These are phyloP conservation scores for Boletus smithii DNA, from an alignment of 1,284 basidiomycete genomes.

Conservation along the genomic window DNA sequence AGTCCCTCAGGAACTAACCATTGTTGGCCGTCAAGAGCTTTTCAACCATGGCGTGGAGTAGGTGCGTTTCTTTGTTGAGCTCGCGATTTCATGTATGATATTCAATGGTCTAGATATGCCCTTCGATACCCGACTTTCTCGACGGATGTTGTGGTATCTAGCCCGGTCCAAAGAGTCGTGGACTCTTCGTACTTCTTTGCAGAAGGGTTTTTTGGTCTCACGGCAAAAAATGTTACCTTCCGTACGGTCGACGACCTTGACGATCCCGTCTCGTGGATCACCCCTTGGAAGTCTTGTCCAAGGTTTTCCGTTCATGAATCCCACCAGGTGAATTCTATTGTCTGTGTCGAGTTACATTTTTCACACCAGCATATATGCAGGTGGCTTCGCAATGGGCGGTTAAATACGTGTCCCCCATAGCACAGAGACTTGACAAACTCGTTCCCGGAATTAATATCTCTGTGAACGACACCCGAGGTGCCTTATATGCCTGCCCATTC, in stretches of 20 bases:
- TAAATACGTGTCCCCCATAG: conserved; percentile 40
- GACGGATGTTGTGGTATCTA: conserved; percentile 40
- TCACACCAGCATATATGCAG: conserved; percentile 15
- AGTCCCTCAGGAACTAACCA: conserved; percentile 41
- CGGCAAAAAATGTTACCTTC: conserved; percentile 27
- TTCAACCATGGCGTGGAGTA: conserved; percentile 46
- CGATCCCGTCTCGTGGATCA: conserved; percentile 43
- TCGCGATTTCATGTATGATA: neutral
- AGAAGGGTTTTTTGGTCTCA: conserved; percentile 42
- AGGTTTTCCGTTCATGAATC: conserved; percentile 1
- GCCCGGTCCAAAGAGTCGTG: conserved; percentile 43
- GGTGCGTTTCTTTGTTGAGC: conserved; percentile 1
- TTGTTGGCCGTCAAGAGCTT: conserved; percentile 39
- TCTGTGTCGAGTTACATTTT: neutral
- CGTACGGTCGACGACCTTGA: conserved; percentile 39
- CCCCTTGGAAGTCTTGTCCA: conserved; percentile 41
- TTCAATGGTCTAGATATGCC: conserved; percentile 13
- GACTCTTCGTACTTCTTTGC: conserved; percentile 47
- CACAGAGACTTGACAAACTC: conserved; percentile 36
- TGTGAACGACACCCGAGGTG: conserved; percentile 39
- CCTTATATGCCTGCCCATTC: conserved; percentile 46
- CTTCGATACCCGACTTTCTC: conserved; percentile 22
- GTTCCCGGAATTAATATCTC: conserved; percentile 36
- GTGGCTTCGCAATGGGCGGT: conserved; percentile 37
- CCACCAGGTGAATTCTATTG: conserved; percentile 8